phyloP scores from a whole-genome alignment of 2,329 filamentous ascomycete genomes.

The Oidium heveae region DNA sequence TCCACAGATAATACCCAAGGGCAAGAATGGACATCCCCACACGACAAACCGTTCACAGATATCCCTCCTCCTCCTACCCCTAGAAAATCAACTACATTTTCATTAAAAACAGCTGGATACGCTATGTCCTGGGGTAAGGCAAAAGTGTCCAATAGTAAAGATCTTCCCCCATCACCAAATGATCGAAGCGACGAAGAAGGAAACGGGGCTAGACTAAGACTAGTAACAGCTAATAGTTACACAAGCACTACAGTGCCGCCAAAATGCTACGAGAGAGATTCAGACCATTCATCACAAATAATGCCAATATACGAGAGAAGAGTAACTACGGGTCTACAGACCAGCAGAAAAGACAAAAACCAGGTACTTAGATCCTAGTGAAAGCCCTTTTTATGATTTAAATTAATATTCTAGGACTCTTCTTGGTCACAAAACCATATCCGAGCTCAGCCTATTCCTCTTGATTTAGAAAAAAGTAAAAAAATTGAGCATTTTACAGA shows the following conservation, averaged over 20 bases:
- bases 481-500: slow-evolving; percentile 10
- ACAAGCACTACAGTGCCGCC: slow-evolving; percentile 14
- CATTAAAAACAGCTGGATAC: slow-evolving; percentile 13
- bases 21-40: slow-evolving; percentile 12
- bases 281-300: slow-evolving; percentile 3
- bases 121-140: slow-evolving; percentile 14
- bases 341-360: slow-evolving; percentile 9
- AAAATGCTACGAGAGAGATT: slow-evolving; percentile 10
- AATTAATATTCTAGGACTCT: background rate
- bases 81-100: slow-evolving; percentile 11
- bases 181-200: slow-evolving; percentile 5
- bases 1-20: slow-evolving; percentile 10
- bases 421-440: background rate
- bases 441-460: slow-evolving; percentile 4
- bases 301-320: no score
- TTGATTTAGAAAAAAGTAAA: slow-evolving; percentile 11
- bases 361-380: slow-evolving; percentile 4
- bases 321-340: slow-evolving; percentile 5
- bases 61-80: slow-evolving; percentile 12
- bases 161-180: slow-evolving; percentile 6
- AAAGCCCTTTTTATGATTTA: background rate
- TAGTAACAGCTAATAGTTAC: slow-evolving; percentile 13
- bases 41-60: slow-evolving; percentile 11
- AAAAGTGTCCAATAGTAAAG: slow-evolving; percentile 9
- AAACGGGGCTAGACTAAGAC: slow-evolving; percentile 8